These are phyloP conservation scores for Mycena floridula DNA, from an alignment of 768 basidiomycete genomes.

Conservation along the genomic window DNA sequence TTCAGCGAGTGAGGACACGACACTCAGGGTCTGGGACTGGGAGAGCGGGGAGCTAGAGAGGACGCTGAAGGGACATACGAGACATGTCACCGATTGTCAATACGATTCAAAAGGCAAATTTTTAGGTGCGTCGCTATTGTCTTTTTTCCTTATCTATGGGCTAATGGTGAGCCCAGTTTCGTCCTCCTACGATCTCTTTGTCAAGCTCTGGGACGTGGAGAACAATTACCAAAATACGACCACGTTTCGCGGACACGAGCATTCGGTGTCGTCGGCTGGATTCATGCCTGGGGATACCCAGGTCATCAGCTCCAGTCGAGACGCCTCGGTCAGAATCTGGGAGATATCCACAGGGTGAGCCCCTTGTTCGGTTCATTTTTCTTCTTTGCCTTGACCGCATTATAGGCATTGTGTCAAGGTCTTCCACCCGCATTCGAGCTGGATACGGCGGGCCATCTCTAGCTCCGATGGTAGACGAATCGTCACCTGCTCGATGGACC, in stretches of 20 bases:
- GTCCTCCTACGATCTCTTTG: constrained; percentile 17
- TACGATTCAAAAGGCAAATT: constrained; percentile 61
- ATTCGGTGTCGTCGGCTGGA: constrained; percentile 63
- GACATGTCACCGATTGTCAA: constrained; percentile 62
- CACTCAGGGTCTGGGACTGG: constrained; percentile 77
- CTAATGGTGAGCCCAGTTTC: neutral
- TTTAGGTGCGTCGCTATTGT: constrained; percentile 39
- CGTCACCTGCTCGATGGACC: constrained; percentile 61
- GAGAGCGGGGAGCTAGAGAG: constrained; percentile 71
- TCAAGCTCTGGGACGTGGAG: constrained; percentile 37
- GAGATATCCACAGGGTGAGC: constrained; percentile 62
- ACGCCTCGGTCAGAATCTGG: constrained; percentile 63
- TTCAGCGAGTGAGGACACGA: constrained; percentile 62
- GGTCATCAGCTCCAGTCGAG: constrained; percentile 64
- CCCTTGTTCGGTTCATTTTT: neutral
- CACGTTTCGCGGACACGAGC: constrained; percentile 61
- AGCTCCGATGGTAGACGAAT: constrained; percentile 50
- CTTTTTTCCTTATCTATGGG: neutral
- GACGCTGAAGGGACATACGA: constrained; percentile 71
- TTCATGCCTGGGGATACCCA: constrained; percentile 64
- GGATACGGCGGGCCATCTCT: constrained; percentile 50
- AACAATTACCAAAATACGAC: constrained; percentile 20
- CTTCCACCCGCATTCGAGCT: constrained; percentile 56
- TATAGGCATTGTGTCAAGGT: constrained; percentile 62
- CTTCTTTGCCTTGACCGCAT: neutral